Base-by-base conservation (phyloP, 768 basidiomycete genomes). In the Leccinellum rugosiceps region DNA sequence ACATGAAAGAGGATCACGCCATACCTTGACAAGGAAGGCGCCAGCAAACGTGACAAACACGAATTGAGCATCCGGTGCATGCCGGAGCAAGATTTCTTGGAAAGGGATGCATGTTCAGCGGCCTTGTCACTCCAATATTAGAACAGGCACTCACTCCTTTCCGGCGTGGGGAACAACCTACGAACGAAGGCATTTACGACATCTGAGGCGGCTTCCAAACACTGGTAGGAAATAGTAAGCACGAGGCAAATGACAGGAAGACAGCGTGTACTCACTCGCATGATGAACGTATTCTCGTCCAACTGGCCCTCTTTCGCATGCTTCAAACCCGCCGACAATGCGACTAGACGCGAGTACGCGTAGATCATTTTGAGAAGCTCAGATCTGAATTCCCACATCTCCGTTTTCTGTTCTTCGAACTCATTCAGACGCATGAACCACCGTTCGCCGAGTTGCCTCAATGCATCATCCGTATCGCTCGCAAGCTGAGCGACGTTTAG, bases 41-140 rank as follows among this genome's bases (percentile, higher is more conserved):
- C 86, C 84, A 10, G 91, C 90, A 60, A 92, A 92, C 0, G 86
- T 89, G 25, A 85, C 79, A 63, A 92, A 90, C 10, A 92, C 85
- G 58, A 84, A 86, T 61, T 92, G 86, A 1, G 87, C 85, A 66
- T 91, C 90, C 2, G 90, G 89, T 0, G 88, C 90, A 65, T 89
- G 87, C 4, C 85, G 80, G 52, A 87, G 78, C 59, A 80, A 85
- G 26, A 77, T 73, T 49, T 76, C 83, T 85, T 69, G 21, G 57
- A 45, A 43, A 47, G 19, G 15, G 25, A 23, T 31, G 48, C 17
- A 35, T 60, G 17, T 63, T 47, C 51, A 60, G 50, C 4, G 10
- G 28, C 30, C 14, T 38, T 52, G 11, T 48, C 31, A 25, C 6
- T 43, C 34, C 6, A 10, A 45, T 14, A 21, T 8, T 26, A 23